Evolutionary conservation across 1,284 basidiomycete species (phyloP).

Genomic region (Meira miltonrushii): DNA sequence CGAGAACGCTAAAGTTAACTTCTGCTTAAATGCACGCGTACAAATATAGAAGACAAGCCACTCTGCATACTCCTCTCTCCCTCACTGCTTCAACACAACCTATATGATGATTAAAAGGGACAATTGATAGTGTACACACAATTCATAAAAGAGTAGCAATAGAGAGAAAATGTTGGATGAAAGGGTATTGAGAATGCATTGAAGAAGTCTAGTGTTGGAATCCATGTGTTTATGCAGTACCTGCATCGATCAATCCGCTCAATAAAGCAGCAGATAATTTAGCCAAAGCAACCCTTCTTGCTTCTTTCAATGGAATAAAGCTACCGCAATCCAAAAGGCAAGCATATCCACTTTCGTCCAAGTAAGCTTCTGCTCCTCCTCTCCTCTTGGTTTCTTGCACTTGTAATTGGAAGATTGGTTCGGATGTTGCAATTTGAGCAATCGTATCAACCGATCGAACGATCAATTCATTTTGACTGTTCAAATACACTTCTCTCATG

Average conservation of each 20-base stretch:
- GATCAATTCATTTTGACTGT: constrained; percentile 39
- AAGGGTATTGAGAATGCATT: too few relatives aligned
- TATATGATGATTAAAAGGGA: too few relatives aligned
- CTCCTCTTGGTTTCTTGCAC: constrained; percentile 41
- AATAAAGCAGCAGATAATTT: constrained; percentile 38
- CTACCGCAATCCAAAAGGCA: constrained; percentile 42
- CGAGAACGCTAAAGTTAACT: too few relatives aligned
- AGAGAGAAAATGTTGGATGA: too few relatives aligned
- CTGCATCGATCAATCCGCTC: constrained; percentile 31
- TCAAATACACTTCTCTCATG: constrained; percentile 42
- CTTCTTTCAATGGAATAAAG: constrained; percentile 33
- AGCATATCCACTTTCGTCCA: constrained; percentile 42
- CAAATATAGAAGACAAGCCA: too few relatives aligned
- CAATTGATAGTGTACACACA: too few relatives aligned
- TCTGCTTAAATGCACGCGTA: too few relatives aligned
- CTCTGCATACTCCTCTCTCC: too few relatives aligned
- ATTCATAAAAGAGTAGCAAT: too few relatives aligned
- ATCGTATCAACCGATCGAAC: constrained; percentile 43
- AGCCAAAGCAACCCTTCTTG: constrained; percentile 27
- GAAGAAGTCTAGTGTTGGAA: too few relatives aligned
- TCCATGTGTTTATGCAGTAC: neutral
- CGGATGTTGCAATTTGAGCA: constrained; percentile 36
- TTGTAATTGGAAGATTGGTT: constrained; percentile 47
- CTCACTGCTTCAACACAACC: too few relatives aligned
- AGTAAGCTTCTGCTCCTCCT: constrained; percentile 38